Conservation (phyloP, 2,329 filamentous ascomycete species). For the Thermothelomyces thermophilus region DNA sequence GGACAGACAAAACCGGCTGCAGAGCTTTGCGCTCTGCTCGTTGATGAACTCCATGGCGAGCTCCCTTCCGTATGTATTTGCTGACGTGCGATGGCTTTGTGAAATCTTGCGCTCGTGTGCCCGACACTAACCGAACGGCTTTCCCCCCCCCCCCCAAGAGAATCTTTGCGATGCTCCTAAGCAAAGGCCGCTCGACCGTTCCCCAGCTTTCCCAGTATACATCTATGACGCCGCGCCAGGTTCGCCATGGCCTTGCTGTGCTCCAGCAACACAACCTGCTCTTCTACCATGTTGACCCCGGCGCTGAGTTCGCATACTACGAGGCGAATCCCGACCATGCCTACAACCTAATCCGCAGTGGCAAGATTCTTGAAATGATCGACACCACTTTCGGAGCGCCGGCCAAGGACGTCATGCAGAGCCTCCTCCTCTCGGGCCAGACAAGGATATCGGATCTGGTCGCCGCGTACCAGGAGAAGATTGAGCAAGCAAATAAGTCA, state of each 20-base stretch:
- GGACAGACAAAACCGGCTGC: conserved; percentile 63
- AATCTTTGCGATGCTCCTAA: conserved; percentile 73
- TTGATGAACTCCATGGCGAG: conserved; percentile 85
- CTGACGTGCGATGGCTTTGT: not conserved
- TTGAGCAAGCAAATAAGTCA: conserved; percentile 25
- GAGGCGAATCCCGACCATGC: conserved; percentile 74
- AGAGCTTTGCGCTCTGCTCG: conserved; percentile 84
- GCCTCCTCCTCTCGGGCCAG: conserved; percentile 70
- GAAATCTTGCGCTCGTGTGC: not conserved
- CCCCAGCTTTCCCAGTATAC: conserved; percentile 64
- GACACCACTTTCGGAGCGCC: conserved; percentile 67
- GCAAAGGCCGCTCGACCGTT: conserved; percentile 69
- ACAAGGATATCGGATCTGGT: conserved; percentile 63
- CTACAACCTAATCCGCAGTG: conserved; percentile 74
- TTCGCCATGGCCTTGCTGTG: conserved; percentile 75
- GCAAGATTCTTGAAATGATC: conserved; percentile 72
- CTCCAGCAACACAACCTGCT: conserved; percentile 85
- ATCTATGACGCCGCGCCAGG: conserved; percentile 63
- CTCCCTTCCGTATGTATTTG: conserved; percentile 70
- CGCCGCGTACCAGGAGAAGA: conserved; percentile 48
- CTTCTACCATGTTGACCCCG: conserved; percentile 60
- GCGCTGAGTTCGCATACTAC: conserved; percentile 64
- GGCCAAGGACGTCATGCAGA: conserved; percentile 67
- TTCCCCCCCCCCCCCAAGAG: conserved; percentile 60
- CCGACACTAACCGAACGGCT: conserved; percentile 9